Base-by-base conservation (phyloP, 176 grass and related monocot species). In the Oryza glaberrima region DNA sequence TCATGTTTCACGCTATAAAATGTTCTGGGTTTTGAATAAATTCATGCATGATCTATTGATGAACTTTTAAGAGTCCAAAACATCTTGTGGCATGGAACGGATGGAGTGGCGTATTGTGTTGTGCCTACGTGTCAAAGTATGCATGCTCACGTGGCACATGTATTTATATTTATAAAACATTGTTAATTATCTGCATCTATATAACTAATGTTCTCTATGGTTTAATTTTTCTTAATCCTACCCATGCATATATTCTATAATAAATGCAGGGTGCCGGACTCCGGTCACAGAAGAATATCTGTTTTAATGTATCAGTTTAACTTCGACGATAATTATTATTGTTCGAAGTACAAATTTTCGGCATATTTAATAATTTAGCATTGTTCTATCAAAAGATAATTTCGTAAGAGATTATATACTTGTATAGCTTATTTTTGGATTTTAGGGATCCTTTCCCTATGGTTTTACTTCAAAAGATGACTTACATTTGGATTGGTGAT, bases 141-240 rank as follows among this genome's bases (percentile, higher is more conserved):
- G 72, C 28, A 63, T 38, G 68, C 64, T 81, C 52, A 83, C 26
- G 20, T 68, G 61, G 79, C 82, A 80, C 30, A 32, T 4, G 20
- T 19, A 52, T 86, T 69, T 82, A 16, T 17, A 51, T 86, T 69
- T 82, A 16, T 70, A 15, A 64, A 77, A 45, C 60, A 51, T 34
- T 81, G 9, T 44, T 41, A 41, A 44, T 44, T 36, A 36, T 4
- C 35, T 6, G 36, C 36, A 44, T 44, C 0, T 44, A 44, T 8
- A 41, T 41, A 36, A 36, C 35, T 36, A 36, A 36, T 36, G 35
- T 36, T 36, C 35, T 36, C 35, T 36, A 36, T 40, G 38, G 38
- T 32, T 45, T 64, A 30, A 12, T 40, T 40, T 47, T 48, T 48
- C 69, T 82, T 34, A 44, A 73, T 46, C 4, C 11, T 82, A 43